Conservation (phyloP, 345 rosid genomes). For the Stellera chamaejasme region DNA sequence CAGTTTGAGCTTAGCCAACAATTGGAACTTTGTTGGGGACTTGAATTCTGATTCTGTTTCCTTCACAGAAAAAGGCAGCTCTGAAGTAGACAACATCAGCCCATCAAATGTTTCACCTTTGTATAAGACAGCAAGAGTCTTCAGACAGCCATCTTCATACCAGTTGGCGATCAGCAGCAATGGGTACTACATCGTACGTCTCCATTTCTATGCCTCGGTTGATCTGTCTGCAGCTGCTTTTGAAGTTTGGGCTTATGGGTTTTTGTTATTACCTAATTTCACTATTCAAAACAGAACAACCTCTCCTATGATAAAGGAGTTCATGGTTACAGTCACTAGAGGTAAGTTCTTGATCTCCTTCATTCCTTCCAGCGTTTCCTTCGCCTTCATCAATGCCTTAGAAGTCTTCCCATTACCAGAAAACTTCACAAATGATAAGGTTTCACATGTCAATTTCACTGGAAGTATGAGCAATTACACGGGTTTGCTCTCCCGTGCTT, state of each 20-base stretch:
- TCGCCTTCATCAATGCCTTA: slow-evolving; percentile 59
- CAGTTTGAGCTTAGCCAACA: neutral
- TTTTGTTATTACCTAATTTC: slow-evolving; percentile 23
- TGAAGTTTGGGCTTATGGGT: slow-evolving; percentile 28
- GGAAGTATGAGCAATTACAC: neutral
- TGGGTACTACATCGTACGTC: slow-evolving; percentile 39
- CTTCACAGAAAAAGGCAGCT: slow-evolving; percentile 10
- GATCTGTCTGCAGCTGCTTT: slow-evolving; percentile 31
- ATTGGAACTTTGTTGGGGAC: slow-evolving; percentile 30
- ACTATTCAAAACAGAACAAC: slow-evolving; percentile 2
- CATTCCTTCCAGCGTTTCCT: slow-evolving; percentile 27
- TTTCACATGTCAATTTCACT: slow-evolving; percentile 1
- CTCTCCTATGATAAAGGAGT: slow-evolving; percentile 30
- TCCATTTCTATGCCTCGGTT: slow-evolving; percentile 25
- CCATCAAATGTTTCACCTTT: slow-evolving; percentile 3
- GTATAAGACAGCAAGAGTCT: slow-evolving; percentile 44
- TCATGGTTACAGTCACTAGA: slow-evolving; percentile 21
- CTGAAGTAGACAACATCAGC: slow-evolving; percentile 3
- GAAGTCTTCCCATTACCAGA: slow-evolving; percentile 41
- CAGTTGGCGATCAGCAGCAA: slow-evolving; percentile 14
- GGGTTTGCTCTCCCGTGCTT: slow-evolving; percentile 16
- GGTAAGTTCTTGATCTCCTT: slow-evolving; percentile 24
- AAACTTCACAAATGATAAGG: slow-evolving; percentile 13
- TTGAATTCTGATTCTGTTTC: slow-evolving; percentile 14
- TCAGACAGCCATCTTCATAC: slow-evolving; percentile 24